Evolutionary conservation across 208 protist genomes (phyloP).

Genomic region (Herpetomonas tarakana): DNA sequence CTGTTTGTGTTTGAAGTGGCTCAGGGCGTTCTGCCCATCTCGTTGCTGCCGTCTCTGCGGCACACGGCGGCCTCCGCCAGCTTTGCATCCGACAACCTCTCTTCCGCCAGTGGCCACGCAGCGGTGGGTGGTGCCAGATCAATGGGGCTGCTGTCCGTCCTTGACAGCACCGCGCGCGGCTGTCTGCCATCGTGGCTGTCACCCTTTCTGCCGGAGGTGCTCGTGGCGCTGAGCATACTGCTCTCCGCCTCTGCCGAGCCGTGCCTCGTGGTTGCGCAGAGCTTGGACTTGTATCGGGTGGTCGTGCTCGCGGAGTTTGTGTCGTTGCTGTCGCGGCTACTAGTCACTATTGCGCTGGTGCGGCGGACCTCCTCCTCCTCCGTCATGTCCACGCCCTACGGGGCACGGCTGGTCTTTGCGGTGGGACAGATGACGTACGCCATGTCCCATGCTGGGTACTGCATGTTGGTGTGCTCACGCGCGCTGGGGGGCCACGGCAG

Average conservation of each 20-base stretch:
- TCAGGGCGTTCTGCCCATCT: constrained; percentile 4
- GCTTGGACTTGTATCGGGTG: constrained; percentile 54
- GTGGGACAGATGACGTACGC: constrained; percentile 55
- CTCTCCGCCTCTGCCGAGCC: constrained; percentile 53
- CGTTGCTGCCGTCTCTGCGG: constrained; percentile 10
- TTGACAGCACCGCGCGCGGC: background rate
- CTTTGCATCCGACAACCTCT: background rate
- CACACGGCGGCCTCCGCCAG: background rate
- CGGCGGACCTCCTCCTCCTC: background rate
- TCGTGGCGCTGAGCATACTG: constrained; percentile 41
- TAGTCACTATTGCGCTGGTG: constrained; percentile 36
- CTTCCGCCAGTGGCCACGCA: no score
- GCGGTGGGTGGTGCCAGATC: no score
- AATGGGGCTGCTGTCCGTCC: background rate
- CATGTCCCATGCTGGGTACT: constrained; percentile 42
- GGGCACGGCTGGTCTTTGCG: constrained; percentile 51
- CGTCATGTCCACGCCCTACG: constrained; percentile 13
- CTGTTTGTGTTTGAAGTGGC: constrained; percentile 18
- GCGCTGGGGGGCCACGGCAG: background rate
- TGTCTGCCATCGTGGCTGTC: constrained; percentile 1
- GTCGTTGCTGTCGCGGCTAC: constrained; percentile 43
- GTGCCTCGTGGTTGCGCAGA: constrained; percentile 59
- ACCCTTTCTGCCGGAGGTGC: constrained; percentile 41
- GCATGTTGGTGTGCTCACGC: constrained; percentile 32
- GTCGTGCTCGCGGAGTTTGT: constrained; percentile 70